Base-by-base conservation (phyloP, 1,284 basidiomycete species). In the Phellinidium pouzarii region DNA sequence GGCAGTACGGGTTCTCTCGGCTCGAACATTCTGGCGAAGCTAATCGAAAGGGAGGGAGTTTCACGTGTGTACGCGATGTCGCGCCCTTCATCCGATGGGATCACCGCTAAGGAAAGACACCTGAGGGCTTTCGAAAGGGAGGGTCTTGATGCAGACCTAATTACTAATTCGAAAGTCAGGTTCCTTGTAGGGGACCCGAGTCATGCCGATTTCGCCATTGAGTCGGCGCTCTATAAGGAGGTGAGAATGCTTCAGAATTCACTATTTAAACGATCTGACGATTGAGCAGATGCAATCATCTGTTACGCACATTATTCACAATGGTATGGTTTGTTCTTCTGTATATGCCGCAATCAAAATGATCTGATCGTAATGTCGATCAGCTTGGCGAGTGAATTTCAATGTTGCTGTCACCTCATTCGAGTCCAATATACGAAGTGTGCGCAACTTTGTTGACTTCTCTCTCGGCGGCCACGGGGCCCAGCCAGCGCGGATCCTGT, bases 1-100 rank as follows among this genome's bases (percentile, higher is more conserved):
- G 70, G 71, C 2, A 66, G 66, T 6, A 70, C 70, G 0, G 69
- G 70, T 3, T 59, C 62, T 3, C 55, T 71, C 0, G 70, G 69
- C 4, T 61, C 64, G 3, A 60, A 64, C 31, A 52, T 69, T 2
- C 61, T 71, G 1, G 59, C 61, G 1, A 50, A 59, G 31, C 57
- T 71, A 20, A 52, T 67, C 3, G 41, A 52, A 22, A 29, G 49
- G 6, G 34, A 56, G 1, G 36, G 52, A 0, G 64, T 71, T 2
- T 37, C 8, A 17, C 59, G 55, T 5, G 59, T 70, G 4, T 71
- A 69, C 54, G 66, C 66, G 0, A 60, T 68, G 46, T 68, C 69
- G 44, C 57, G n/a, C n/a, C n/a, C n/a, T n/a, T n/a, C n/a, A n/a
- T n/a, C n/a, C n/a, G n/a, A n/a, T n/a, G n/a, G n/a, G 69, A 11